Evolutionary conservation across 306 rosid species (phyloP), one percentile per base, ranked within the genome.

Genomic region (Prunus armeniaca): DNA sequence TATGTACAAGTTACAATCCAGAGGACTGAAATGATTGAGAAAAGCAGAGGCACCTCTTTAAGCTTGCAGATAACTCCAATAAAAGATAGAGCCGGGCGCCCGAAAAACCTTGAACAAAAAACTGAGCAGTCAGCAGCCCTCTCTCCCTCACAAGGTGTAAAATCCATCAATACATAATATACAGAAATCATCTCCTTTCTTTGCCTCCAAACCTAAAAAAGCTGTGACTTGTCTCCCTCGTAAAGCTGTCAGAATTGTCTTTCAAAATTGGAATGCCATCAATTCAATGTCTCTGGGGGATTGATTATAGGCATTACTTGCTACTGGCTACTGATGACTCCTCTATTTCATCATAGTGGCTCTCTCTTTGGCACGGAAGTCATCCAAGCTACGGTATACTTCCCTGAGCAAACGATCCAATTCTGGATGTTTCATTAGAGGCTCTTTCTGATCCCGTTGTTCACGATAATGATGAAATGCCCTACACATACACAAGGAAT

Each of bases 391-490:
- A 9, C 88, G 84, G 80, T 88, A 95, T 70, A 92, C 96, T 81
- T 92, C 97, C 52, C 71, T 80, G 62, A 95, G 97, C 85, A 95
- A 80, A 83, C 60, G 82, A 12, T 89, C 96, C 84, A 95, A 79
- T 78, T 92, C 99, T 13, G 87, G 91, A 83, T 88, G 85, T 81
- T 91, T 92, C 64, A 66, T 75, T 72, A 89, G 74, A 0, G 89
- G 85, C 27, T 82, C 93, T 67, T 84, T 91, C 20, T 79, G 90
- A 84, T 75, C 81, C 1, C 84, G 86, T 38, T 52, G 71, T 74
- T 84, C 82, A 41, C 97, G 86, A 38, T 87, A 92, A 77, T 95
- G 96, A 80, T 95, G 99, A 81, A 95, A 95, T 3, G 99, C 99
- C 99, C 99, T 95, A 97, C 82, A 84, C 61, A 74, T 55, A 80